A percentile compares a stretch with the other conserved stretches of the same genome.
Evolutionary conservation across 1,284 basidiomycete species (phyloP).

Genomic region (Puccinia triticina): DNA sequence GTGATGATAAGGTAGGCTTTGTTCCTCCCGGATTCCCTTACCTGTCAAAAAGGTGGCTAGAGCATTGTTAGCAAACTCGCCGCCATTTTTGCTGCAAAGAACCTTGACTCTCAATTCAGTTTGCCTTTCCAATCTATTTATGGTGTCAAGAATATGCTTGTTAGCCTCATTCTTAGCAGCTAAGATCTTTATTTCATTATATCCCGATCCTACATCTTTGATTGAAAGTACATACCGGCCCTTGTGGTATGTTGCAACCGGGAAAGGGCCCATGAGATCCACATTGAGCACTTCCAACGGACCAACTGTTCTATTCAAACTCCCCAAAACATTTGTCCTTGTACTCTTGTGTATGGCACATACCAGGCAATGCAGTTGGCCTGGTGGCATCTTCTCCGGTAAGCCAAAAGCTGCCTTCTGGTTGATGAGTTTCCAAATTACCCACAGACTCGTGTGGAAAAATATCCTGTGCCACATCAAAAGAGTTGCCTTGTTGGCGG

Average conservation of each 20-base stretch:
- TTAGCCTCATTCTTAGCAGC: slow-evolving; percentile 1
- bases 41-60: not conserved
- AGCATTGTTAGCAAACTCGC: slow-evolving; percentile 3
- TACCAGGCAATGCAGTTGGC: not conserved
- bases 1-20: not conserved
- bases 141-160: not conserved
- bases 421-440: not conserved
- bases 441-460: not conserved
- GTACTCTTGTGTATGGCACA: not conserved
- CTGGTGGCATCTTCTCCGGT: not conserved
- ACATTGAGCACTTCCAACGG: not conserved
- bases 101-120: not conserved
- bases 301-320: not conserved
- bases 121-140: not conserved
- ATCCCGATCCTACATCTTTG: not conserved
- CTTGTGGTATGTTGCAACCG: not conserved
- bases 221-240: not conserved
- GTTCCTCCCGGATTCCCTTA: not conserved
- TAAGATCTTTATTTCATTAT: not conserved
- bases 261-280: slow-evolving; percentile 16
- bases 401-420: not conserved
- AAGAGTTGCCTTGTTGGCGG: not conserved
- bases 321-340: not conserved
- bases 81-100: not conserved
- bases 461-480: not conserved